Conservation (phyloP, 345 rosid species). For the Cardamine occulta region DNA sequence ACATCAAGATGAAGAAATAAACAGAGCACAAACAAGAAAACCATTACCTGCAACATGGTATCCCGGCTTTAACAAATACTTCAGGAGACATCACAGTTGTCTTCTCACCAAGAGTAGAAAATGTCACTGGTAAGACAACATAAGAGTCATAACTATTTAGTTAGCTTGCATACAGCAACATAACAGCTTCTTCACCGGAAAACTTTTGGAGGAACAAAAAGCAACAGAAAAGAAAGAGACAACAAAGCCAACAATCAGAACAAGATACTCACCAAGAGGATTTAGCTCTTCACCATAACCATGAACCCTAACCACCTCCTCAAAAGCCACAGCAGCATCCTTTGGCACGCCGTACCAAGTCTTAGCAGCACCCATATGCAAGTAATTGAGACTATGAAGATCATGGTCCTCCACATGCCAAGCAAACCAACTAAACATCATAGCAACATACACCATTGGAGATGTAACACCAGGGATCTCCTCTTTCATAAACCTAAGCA, state of each 20-base stretch:
- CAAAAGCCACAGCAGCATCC: slow-evolving; percentile 91
- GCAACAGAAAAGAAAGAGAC: background rate
- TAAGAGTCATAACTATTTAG: slow-evolving; percentile 25
- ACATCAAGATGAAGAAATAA: slow-evolving; percentile 2
- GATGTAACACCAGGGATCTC: slow-evolving; percentile 99
- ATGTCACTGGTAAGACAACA: slow-evolving; percentile 61
- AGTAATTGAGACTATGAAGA: slow-evolving; percentile 94
- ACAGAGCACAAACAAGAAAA: slow-evolving; percentile 41
- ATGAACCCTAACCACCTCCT: slow-evolving; percentile 94
- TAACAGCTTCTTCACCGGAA: background rate
- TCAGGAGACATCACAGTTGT: slow-evolving; percentile 98
- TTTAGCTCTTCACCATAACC: slow-evolving; percentile 79
- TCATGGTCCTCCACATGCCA: slow-evolving; percentile 99
- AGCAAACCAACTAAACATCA: slow-evolving; percentile 99
- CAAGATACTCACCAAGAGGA: slow-evolving; percentile 11
- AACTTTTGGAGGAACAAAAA: background rate
- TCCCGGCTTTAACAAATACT: slow-evolving; percentile 84
- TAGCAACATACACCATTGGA: slow-evolving; percentile 94
- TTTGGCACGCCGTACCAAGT: slow-evolving; percentile 99
- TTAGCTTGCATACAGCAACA: slow-evolving; percentile 5
- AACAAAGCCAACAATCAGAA: background rate
- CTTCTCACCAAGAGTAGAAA: slow-evolving; percentile 92
- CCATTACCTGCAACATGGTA: slow-evolving; percentile 96
- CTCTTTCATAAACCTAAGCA: slow-evolving; percentile 96
- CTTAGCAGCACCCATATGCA: slow-evolving; percentile 95